Evolutionary conservation across 1,139 yeast genomes (phyloP).

Genomic region (Starmera stellimalicola): DNA sequence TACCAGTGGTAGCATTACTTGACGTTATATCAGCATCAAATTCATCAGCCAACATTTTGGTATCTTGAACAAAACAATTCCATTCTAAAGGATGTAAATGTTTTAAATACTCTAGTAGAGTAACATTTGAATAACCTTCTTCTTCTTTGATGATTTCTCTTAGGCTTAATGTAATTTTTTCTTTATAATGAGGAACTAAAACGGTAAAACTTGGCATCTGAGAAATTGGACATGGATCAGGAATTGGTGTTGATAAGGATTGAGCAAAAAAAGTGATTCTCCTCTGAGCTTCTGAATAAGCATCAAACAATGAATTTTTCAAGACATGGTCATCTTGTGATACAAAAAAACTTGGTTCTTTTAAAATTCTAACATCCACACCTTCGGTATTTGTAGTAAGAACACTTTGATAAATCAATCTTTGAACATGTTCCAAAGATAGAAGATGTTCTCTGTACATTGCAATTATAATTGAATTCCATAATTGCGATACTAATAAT

Average conservation of each 20-base stretch:
- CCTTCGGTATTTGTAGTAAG: slow-evolving; percentile 20
- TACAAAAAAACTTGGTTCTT: slow-evolving; percentile 66
- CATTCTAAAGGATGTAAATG: slow-evolving; percentile 68
- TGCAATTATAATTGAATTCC: slow-evolving; percentile 65
- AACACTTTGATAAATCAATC: slow-evolving; percentile 56
- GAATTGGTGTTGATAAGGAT: slow-evolving; percentile 64
- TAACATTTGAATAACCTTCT: slow-evolving; percentile 61
- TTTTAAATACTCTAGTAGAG: slow-evolving; percentile 62
- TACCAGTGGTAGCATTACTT: slow-evolving; percentile 25
- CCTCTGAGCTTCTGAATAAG: slow-evolving; percentile 72
- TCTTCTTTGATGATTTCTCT: slow-evolving; percentile 67
- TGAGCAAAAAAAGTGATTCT: slow-evolving; percentile 71
- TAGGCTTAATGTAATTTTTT: slow-evolving; percentile 58
- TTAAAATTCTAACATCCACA: slow-evolving; percentile 25
- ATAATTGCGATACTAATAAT: slow-evolving; percentile 60
- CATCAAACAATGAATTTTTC: slow-evolving; percentile 37
- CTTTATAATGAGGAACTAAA: slow-evolving; percentile 66
- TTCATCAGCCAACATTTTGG: slow-evolving; percentile 62
- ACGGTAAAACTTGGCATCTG: slow-evolving; percentile 71
- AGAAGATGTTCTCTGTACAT: slow-evolving; percentile 65
- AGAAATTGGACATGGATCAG: slow-evolving; percentile 66
- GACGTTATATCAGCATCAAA: slow-evolving; percentile 16
- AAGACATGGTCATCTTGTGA: slow-evolving; percentile 61
- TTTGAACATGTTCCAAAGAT: slow-evolving; percentile 63
- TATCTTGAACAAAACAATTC: slow-evolving; percentile 68